Evolutionary conservation across 2,329 filamentous ascomycete species (phyloP), one percentile per base, ranked within the genome.

Genomic region (Penicillium sp.): DNA sequence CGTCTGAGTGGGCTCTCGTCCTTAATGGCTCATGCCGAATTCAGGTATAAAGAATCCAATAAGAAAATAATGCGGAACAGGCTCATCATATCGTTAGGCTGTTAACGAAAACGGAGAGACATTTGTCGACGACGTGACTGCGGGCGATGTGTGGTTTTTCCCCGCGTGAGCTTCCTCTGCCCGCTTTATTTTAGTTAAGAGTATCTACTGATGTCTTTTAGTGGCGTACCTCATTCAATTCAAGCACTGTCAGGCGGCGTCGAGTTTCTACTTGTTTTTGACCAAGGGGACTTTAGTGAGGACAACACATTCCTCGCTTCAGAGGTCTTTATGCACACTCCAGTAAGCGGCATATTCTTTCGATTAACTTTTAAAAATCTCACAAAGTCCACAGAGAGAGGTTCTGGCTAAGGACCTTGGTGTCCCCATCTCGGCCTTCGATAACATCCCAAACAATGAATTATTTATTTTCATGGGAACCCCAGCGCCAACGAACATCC

Each of bases 91-190:
- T n/a, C n/a, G n/a, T n/a, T n/a, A n/a, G 70, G 70, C 70, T 25
- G 60, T 73, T 2, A 70, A 73, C 11, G 68, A 71, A 35, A 86
- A 92, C 58, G 89, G 89, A 9, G 85, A 89, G 57, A 89, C 85
- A 59, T 92, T 90, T 69, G 83, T 92, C 57, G 89, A 91, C 61
- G 89, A 92, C 66, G 74, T 92, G 22, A 82, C 85, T 66, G 86
- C 89, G 66, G 89, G 89, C 4, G 89, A 92, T 65, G 72, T 92
- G 6, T 92, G 88, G 89, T 92, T 90, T 66, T 92, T 92, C 74
- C 89, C n/a, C n/a, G n/a, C n/a, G n/a, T n/a, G n/a, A n/a, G n/a
- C n/a, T n/a, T n/a, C n/a, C n/a, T n/a, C n/a, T n/a, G n/a, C n/a
- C n/a, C n/a, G n/a, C n/a, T n/a, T n/a, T n/a, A n/a, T n/a, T n/a